Evolutionary conservation across 768 basidiomycete genomes (phyloP).

Genomic region (Lyophyllum atratum): DNA sequence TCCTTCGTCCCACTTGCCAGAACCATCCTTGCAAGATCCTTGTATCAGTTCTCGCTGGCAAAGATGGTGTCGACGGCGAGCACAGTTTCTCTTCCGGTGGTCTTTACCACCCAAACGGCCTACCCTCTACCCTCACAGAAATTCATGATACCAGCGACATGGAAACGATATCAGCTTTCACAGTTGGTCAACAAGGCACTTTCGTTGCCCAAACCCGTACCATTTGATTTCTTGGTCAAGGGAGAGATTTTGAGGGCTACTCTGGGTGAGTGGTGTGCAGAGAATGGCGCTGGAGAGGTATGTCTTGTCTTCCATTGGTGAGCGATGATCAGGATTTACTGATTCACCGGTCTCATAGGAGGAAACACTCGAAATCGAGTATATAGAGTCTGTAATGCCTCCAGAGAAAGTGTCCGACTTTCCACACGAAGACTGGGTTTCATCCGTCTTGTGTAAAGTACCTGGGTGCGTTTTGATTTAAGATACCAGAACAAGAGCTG

Average conservation of each 20-base stretch:
- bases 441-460: slow-evolving; percentile 66
- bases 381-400: slow-evolving; percentile 86
- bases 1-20: no score
- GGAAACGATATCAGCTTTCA: slow-evolving; percentile 95
- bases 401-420: slow-evolving; percentile 79
- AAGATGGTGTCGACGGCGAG: slow-evolving; percentile 7
- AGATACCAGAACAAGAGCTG: background rate
- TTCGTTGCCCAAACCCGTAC: slow-evolving; percentile 68
- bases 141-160: slow-evolving; percentile 88
- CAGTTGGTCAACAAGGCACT: slow-evolving; percentile 96
- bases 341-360: slow-evolving; percentile 48
- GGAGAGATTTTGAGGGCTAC: slow-evolving; percentile 78
- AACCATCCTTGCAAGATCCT: background rate
- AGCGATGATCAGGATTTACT: background rate
- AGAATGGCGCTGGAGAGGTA: slow-evolving; percentile 74
- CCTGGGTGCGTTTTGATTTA: slow-evolving; percentile 46
- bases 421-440: slow-evolving; percentile 94
- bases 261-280: slow-evolving; percentile 73
- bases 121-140: slow-evolving; percentile 85
- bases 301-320: slow-evolving; percentile 13
- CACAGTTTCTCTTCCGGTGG: slow-evolving; percentile 51
- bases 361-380: slow-evolving; percentile 90
- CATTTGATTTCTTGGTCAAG: slow-evolving; percentile 89
- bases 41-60: background rate
- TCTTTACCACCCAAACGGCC: slow-evolving; percentile 72